phyloP scores from a whole-genome alignment of 495 filamentous ascomycete species.

The Gamarada debralockiae region DNA sequence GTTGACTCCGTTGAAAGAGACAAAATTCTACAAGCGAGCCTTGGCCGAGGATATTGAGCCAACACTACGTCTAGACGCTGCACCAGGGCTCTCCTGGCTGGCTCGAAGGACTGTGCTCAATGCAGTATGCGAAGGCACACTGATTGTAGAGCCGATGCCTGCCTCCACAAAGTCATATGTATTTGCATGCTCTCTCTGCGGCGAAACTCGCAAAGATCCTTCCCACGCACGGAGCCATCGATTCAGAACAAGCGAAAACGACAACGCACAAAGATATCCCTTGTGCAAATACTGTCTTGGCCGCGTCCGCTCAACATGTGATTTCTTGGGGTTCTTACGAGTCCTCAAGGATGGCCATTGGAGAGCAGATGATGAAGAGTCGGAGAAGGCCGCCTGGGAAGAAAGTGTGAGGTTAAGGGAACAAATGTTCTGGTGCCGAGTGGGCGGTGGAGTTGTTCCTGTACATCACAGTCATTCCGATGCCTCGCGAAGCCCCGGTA shows the following conservation, averaged over 20 bases:
- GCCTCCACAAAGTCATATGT: conserved; percentile 49
- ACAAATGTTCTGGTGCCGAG: conserved; percentile 91
- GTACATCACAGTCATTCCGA: conserved; percentile 14
- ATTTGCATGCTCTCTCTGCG: conserved; percentile 84
- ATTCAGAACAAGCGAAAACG: conserved; percentile 81
- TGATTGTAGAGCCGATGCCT: conserved; percentile 86
- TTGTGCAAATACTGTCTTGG: conserved; percentile 83
- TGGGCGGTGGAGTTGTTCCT: conserved; percentile 49
- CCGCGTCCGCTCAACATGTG: conserved; percentile 81
- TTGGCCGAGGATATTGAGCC: conserved; percentile 92
- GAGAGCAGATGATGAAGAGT: conserved; percentile 51
- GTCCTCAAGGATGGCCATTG: conserved; percentile 88
- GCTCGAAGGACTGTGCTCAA: conserved; percentile 77
- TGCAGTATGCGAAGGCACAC: conserved; percentile 78
- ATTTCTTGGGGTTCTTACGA: conserved; percentile 86
- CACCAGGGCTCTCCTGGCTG: conserved; percentile 91
- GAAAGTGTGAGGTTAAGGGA: conserved; percentile 86
- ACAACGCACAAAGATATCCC: conserved; percentile 76
- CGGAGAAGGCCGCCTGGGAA: conserved; percentile 80
- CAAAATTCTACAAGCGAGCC: conserved; percentile 86
- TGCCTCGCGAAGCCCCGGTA: conserved; percentile 9
- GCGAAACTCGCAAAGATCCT: conserved; percentile 68
- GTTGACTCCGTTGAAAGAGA: conserved; percentile 64
- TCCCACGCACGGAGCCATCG: conserved; percentile 75
- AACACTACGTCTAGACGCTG: conserved; percentile 80